Evolutionary conservation across 2,329 filamentous ascomycete genomes (phyloP).

Genomic region (Colletotrichum tropicale): DNA sequence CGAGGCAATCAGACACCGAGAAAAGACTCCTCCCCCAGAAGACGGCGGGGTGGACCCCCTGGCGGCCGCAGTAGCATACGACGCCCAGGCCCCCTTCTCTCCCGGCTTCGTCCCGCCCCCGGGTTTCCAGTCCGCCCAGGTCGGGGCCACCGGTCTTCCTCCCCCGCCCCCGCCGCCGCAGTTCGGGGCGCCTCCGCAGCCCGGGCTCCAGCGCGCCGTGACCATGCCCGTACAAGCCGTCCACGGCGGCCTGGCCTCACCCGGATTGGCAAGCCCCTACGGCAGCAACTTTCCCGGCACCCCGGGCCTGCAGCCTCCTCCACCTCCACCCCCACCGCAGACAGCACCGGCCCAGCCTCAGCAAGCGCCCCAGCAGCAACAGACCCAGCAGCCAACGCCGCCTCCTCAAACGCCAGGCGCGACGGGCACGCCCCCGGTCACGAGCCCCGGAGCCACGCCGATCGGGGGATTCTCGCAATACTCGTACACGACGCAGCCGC

Average conservation of each 20-base stretch:
- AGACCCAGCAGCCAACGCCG: conserved; percentile 30
- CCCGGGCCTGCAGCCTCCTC: conserved; percentile 45
- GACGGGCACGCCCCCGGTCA: conserved; percentile 36
- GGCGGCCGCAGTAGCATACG: conserved; percentile 60
- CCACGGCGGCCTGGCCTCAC: conserved; percentile 39
- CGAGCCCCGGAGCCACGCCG: conserved; percentile 45
- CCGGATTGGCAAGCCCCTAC: conserved; percentile 47
- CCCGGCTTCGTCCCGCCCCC: conserved; percentile 54
- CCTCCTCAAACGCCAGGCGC: conserved; percentile 21
- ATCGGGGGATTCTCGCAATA: conserved; percentile 64
- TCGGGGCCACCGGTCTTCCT: conserved; percentile 34
- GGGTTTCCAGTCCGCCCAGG: conserved; percentile 49
- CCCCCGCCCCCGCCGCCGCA: conserved; percentile 40
- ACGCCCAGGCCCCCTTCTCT: conserved; percentile 58
- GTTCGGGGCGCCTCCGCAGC: conserved; percentile 45
- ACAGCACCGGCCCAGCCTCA: conserved; percentile 11
- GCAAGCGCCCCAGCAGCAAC: conserved; percentile 24
- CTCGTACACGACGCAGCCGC: conserved; percentile 35
- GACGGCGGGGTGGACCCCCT: conserved; percentile 67
- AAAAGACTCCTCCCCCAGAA: conserved; percentile 80
- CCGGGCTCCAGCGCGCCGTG: conserved; percentile 49
- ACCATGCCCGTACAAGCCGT: conserved; percentile 48
- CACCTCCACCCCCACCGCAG: conserved; percentile 29
- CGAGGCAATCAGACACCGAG: conserved; percentile 72
- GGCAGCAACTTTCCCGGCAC: conserved; percentile 49